Base-by-base conservation (phyloP, 2,329 filamentous ascomycete species). In the Macroventuria anomochaeta region DNA sequence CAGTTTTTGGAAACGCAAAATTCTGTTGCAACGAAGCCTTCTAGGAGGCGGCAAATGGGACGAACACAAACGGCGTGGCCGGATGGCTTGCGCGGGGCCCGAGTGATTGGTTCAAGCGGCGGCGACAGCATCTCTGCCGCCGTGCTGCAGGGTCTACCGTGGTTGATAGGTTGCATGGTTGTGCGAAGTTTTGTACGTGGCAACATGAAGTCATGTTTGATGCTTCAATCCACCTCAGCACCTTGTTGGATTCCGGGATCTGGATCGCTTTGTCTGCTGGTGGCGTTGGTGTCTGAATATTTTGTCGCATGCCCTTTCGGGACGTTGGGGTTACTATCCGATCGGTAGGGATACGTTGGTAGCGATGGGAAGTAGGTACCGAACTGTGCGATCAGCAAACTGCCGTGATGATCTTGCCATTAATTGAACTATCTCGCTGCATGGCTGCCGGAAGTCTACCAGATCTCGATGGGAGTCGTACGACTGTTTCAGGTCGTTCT, bases 41-140 rank as follows among this genome's bases (percentile, higher is more conserved):
- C n/a, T 21, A 29, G 34, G 25, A 36, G 23, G 33, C 25, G 17
- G 23, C 15, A 28, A 18, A 20, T 33, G 25, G 25, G 23, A 34
- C 29, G 29, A 49, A 11, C 11, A 21, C 1, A 2, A 23, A 31
- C 42, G 43, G 50, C 29, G 15, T 53, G 42, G n/a, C 31, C 32
- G 37, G 28, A 36, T 47, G 50, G 43, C 23, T 21, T 43, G 43
- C 43, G 50, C 51, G 38, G 44, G 7, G 23, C 32, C 44, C 51
- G 51, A 40, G 6, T 10, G 10, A n/a, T 17, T 44, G 51, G 51
- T 39, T 43, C 15, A 23, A 3, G 13, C 33, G 26, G 28, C 29
- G 36, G 25, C 23, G 49, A 36, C 6, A 36, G 17, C 18, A 12
- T 21, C 18, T 17, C 10, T 26, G 13, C 28, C 48, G 33, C 33